Evolutionary conservation across 495 filamentous ascomycete species (phyloP).

Genomic region (Penicillium cosmopolitanum): DNA sequence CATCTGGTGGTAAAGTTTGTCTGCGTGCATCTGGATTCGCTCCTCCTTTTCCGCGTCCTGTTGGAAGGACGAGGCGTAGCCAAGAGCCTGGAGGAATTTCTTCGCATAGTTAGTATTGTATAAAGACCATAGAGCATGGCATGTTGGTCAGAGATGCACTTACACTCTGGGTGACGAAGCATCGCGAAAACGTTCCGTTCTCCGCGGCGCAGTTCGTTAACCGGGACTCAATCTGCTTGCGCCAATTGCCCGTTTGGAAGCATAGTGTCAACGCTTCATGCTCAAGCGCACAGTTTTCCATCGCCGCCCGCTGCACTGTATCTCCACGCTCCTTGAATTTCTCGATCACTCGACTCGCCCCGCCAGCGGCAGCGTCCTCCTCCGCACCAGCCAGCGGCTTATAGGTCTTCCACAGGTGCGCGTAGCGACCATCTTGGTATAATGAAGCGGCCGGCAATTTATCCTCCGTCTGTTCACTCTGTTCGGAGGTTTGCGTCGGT

Average conservation of each 20-base stretch:
- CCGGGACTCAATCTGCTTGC: slow-evolving; percentile 48
- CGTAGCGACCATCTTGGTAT: slow-evolving; percentile 84
- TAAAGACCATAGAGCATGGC: too few relatives aligned
- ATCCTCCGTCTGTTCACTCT: slow-evolving; percentile 24
- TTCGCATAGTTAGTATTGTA: slow-evolving; percentile 32
- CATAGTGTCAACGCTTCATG: slow-evolving; percentile 76
- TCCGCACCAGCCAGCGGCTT: slow-evolving; percentile 59
- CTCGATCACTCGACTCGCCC: slow-evolving; percentile 77
- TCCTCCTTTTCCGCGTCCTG: slow-evolving; percentile 74
- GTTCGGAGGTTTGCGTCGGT: slow-evolving; percentile 37
- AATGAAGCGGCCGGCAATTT: slow-evolving; percentile 61
- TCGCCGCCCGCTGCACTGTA: slow-evolving; percentile 75
- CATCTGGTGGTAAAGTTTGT: slow-evolving; percentile 85
- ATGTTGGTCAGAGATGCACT: slow-evolving; percentile 27
- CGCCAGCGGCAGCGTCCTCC: slow-evolving; percentile 55
- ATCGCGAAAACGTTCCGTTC: slow-evolving; percentile 72
- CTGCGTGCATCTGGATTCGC: slow-evolving; percentile 93
- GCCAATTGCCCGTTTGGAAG: slow-evolving; percentile 65
- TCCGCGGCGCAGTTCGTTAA: slow-evolving; percentile 76
- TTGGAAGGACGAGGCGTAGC: slow-evolving; percentile 73
- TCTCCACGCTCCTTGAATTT: slow-evolving; percentile 80
- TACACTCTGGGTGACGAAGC: slow-evolving; percentile 81
- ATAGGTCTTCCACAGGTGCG: slow-evolving; percentile 92
- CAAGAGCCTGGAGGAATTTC: slow-evolving; percentile 87
- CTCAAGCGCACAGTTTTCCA: slow-evolving; percentile 93